Percentiles rank a stretch among this genome's conserved stretches.
These are phyloP conservation scores for Candida sanyaensis DNA, from an alignment of 1,139 yeast genomes.

Conservation along the genomic window DNA sequence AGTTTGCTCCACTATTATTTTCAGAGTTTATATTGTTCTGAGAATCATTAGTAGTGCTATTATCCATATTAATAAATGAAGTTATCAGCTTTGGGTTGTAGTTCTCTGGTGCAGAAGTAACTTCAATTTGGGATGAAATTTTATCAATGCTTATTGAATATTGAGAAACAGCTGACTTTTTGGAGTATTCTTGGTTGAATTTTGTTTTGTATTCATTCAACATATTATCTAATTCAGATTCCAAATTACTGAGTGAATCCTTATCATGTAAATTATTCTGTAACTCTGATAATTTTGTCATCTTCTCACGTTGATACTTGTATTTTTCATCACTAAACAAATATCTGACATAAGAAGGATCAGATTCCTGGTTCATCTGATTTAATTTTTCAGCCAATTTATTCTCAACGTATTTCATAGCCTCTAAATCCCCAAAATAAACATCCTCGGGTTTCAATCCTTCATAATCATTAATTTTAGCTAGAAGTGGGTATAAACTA, in stretches of 20 bases:
- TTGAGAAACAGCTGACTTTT: constrained; percentile 16
- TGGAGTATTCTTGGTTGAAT: constrained; percentile 21
- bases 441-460: constrained; percentile 33
- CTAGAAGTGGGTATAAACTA: constrained; percentile 38
- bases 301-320: constrained; percentile 27
- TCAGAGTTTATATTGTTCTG: constrained; percentile 1
- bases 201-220: constrained; percentile 24
- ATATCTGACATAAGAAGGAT: constrained; percentile 13
- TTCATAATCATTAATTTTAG: constrained; percentile 25
- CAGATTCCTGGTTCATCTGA: constrained; percentile 25
- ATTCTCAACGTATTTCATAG: constrained; percentile 37
- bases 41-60: neutral
- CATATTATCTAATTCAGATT: constrained; percentile 23
- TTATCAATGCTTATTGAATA: constrained; percentile 24
- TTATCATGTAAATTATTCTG: constrained; percentile 22
- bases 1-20: neutral
- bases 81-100: constrained; percentile 39
- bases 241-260: constrained; percentile 27
- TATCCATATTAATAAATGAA: constrained; percentile 23
- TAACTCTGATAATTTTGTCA: constrained; percentile 25
- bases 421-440: constrained; percentile 49
- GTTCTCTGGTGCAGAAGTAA: constrained; percentile 37
- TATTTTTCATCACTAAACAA: constrained; percentile 24
- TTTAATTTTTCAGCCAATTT: constrained; percentile 26
- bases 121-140: constrained; percentile 21